phyloP scores from a whole-genome alignment of 2,329 filamentous ascomycete genomes.

The Pyricularia grisea region DNA sequence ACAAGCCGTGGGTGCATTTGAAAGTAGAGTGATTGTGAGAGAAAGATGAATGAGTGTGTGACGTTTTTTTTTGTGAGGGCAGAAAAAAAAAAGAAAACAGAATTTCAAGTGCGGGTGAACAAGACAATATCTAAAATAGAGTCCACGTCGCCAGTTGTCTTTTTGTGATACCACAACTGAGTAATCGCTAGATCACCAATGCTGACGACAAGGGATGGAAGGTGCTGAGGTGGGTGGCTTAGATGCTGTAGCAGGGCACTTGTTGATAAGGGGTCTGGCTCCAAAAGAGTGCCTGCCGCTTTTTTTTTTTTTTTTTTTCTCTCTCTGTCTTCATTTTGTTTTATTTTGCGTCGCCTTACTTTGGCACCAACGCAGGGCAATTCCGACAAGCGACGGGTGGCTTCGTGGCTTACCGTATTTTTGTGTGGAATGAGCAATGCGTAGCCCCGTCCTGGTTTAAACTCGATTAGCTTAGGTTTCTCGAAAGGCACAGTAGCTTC shows the following conservation, averaged over 20 bases:
- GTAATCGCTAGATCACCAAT: background rate
- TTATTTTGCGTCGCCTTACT: background rate
- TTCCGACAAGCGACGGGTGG: background rate
- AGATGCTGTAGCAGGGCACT: background rate
- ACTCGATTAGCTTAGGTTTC: background rate
- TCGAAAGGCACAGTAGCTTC: background rate
- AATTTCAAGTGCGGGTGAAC: background rate
- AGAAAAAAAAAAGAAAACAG: background rate
- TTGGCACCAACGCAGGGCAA: background rate
- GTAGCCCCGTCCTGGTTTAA: background rate
- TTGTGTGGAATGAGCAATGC: background rate
- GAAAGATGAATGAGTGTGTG: background rate
- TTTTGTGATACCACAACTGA: background rate
- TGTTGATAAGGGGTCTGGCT: background rate
- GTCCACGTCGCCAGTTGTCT: background rate
- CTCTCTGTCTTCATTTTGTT: no score
- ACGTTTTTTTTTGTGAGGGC: background rate
- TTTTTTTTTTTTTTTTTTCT: background rate
- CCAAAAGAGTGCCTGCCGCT: background rate
- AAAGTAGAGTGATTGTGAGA: background rate
- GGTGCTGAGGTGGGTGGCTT: background rate
- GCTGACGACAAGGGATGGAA: background rate
- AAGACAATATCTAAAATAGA: background rate
- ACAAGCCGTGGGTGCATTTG: background rate
- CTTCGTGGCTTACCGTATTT: background rate